phyloP scores from a whole-genome alignment of 495 filamentous ascomycete genomes.

The Aspergillus indologenus region DNA sequence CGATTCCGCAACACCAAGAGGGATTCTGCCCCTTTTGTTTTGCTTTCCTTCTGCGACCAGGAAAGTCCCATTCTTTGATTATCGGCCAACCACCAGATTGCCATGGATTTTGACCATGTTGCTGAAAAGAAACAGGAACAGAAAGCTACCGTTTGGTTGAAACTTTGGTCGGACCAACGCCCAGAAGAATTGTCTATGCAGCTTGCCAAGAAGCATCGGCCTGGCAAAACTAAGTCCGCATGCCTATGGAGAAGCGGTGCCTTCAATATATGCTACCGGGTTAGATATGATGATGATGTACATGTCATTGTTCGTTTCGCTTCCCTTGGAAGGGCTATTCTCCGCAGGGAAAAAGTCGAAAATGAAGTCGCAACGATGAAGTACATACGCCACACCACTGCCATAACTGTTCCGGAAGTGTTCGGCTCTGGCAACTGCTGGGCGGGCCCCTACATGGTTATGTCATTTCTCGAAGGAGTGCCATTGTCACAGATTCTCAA shows the following conservation, averaged over 20 bases:
- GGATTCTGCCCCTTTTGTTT: too few relatives aligned
- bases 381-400: slow-evolving; percentile 7
- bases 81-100: too few relatives aligned
- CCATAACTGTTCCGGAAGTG: slow-evolving; percentile 6
- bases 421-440: slow-evolving; percentile 9
- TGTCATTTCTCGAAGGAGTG: slow-evolving; percentile 4
- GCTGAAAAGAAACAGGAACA: neutral
- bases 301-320: slow-evolving; percentile 19
- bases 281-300: slow-evolving; percentile 16
- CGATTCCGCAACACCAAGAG: too few relatives aligned
- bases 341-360: slow-evolving; percentile 14
- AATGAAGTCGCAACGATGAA: slow-evolving; percentile 15
- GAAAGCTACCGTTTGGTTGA: neutral
- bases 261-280: slow-evolving; percentile 16
- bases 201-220: neutral
- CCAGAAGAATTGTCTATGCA: neutral
- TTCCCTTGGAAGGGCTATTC: slow-evolving; percentile 18
- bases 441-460: slow-evolving; percentile 6
- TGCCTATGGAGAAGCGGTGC: slow-evolving; percentile 6
- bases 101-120: neutral
- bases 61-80: neutral
- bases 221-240: neutral
- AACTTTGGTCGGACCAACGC: neutral
- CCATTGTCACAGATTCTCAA: slow-evolving; percentile 1
- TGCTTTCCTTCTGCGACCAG: neutral